A percentile compares a stretch with the other conserved stretches of the same genome.
These are phyloP conservation scores for Amanita rimosa DNA, from an alignment of 768 basidiomycete species.

Conservation along the genomic window DNA sequence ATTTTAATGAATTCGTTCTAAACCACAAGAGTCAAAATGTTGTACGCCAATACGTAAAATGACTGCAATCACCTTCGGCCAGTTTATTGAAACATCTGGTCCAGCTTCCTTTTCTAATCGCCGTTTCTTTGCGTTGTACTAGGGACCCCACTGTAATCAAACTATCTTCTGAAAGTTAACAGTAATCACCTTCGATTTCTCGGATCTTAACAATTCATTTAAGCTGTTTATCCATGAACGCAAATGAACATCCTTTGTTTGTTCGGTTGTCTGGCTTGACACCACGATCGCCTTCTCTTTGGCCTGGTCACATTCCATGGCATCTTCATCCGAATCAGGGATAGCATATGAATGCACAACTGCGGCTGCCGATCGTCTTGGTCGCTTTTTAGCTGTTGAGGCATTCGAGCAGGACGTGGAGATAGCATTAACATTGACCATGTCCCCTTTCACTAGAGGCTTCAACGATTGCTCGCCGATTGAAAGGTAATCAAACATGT, in stretches of 20 bases:
- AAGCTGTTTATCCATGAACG: slow-evolving; percentile 66
- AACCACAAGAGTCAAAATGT: not conserved
- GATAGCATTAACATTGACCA: slow-evolving; percentile 30
- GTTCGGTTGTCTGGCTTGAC: slow-evolving; percentile 8
- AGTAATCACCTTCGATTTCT: slow-evolving; percentile 52
- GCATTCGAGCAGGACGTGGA: slow-evolving; percentile 12
- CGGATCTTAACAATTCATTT: slow-evolving; percentile 44
- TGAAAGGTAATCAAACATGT: slow-evolving; percentile 56
- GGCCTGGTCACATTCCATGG: slow-evolving; percentile 17
- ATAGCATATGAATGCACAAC: slow-evolving; percentile 49
- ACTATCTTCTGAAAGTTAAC: not conserved
- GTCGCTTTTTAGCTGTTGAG: slow-evolving; percentile 35
- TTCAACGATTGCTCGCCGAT: slow-evolving; percentile 16
- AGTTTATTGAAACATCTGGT: slow-evolving; percentile 35
- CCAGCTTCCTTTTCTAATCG: slow-evolving; percentile 31
- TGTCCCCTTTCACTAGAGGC: slow-evolving; percentile 5
- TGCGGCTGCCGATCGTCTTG: slow-evolving; percentile 43
- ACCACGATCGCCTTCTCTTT: not conserved
- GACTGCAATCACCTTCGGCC: slow-evolving; percentile 39
- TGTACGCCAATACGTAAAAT: not conserved
- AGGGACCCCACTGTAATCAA: slow-evolving; percentile 6
- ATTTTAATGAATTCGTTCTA: slow-evolving; percentile 66
- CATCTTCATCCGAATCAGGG: slow-evolving; percentile 65
- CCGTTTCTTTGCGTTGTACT: slow-evolving; percentile 61
- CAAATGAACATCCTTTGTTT: slow-evolving; percentile 29